A percentile compares a stretch with the other conserved stretches of the same genome.
Conservation (phyloP, 2,329 filamentous ascomycete genomes). For the Penicillium brevicompactum region DNA sequence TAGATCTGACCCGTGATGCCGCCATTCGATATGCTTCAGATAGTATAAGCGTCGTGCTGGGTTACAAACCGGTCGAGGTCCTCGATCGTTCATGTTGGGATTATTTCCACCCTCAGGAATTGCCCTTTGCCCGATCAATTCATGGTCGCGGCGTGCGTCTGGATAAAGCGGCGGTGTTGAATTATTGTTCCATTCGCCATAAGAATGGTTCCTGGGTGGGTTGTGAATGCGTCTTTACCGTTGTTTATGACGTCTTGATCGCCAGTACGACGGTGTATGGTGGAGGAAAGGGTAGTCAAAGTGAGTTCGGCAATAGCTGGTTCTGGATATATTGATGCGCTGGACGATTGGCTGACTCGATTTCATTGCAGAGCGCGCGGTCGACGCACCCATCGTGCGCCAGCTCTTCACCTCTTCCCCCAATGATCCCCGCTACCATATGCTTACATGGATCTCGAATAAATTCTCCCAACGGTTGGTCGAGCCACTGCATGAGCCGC, state of each 20-base stretch:
- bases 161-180: constrained; percentile 82
- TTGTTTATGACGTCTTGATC: constrained; percentile 85
- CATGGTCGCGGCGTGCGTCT: constrained; percentile 73
- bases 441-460: constrained; percentile 80
- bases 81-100: constrained; percentile 78
- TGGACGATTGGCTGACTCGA: neutral
- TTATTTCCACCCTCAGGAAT: constrained; percentile 81
- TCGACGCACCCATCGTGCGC: constrained; percentile 76
- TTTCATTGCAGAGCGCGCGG: constrained; percentile 64
- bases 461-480: constrained; percentile 64
- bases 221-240: constrained; percentile 86
- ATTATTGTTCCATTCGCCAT: constrained; percentile 73
- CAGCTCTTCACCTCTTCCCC: constrained; percentile 80
- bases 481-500: constrained; percentile 70
- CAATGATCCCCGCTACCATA: constrained; percentile 82
- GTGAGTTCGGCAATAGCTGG: constrained; percentile 54
- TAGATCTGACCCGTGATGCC: constrained; percentile 74
- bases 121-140: constrained; percentile 71
- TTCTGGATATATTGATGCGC: too few species aligned
- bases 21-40: constrained; percentile 82
- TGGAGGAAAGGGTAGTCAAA: constrained; percentile 68
- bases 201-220: constrained; percentile 71
- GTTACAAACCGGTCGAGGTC: constrained; percentile 75
- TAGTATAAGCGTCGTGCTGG: constrained; percentile 80
- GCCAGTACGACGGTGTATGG: constrained; percentile 80